Base-by-base conservation (phyloP, 2,329 filamentous ascomycete genomes). In the Ilyonectria destructans region DNA sequence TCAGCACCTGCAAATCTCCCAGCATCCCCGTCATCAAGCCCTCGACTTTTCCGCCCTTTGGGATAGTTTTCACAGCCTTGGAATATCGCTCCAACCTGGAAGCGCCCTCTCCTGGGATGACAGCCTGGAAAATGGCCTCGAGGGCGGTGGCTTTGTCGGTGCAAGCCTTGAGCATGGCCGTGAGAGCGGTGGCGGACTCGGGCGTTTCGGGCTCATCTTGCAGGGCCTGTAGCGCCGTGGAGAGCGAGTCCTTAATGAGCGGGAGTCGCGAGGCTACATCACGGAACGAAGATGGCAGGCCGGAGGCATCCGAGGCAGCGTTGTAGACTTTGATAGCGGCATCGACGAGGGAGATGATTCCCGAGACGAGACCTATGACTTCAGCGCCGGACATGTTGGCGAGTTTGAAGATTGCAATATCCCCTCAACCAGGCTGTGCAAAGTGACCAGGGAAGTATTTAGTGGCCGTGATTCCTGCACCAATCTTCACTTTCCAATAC, bases 291-390 rank as follows among this genome's bases (percentile, higher is more conserved):
- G 71, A 54, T 6, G 75, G 76, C 13, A 77, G 73, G 40, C 75
- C 76, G 10, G 70, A 19, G 17, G 69, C 65, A 35, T 77, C 68
- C 6, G 62, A 45, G 29, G 67, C 68, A 19, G 76, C 71, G 13
- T 73, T 69, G 66, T 75, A 75, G 40, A 79, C 46, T 49, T 74
- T 66, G 52, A 77, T 69, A 2, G 72, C 68, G 12, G 62, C 71
- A 37, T 78, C 75, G 60, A 78, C 62, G 54, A 78, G 75, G 2
- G 72, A 21, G 55, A 79, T 77, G 26, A 78, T 73, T 13, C 72
- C 73, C 4, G 74, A 74, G 21, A 79, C 74, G 3, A 79, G 58
- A 2, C 74, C 74, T 7, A 78, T 19, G 21, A 78, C 68, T 31
- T 69, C 68, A 23, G 54, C 65, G 37, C 66, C 60, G 45, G 69